Base-by-base conservation (phyloP, 2,329 filamentous ascomycete species). In the Helminthosporium solani region DNA sequence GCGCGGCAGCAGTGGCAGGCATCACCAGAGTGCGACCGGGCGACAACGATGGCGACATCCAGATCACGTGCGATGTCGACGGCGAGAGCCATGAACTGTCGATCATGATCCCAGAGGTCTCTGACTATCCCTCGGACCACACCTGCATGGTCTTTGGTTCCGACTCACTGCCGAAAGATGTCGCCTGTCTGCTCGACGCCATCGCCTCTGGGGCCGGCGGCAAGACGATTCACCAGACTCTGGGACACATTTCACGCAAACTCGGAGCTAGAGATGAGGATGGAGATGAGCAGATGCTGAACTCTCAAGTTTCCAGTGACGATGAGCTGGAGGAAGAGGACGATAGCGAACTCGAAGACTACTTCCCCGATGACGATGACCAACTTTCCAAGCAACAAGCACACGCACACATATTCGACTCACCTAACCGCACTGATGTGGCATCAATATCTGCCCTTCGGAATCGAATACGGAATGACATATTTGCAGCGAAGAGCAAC, bases 11-110 rank as follows among this genome's bases (percentile, higher is more conserved):
- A 2, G 72, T 82, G 37, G 52, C 23, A 40, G 42, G 77, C 39
- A 73, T 94, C 38, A 70, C 70, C 38, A 63, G 75, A 27, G 71
- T 95, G 19, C 70, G 72, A 27, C 72, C 74, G 28, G 86, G 86
- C 14, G 82, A 84, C 4, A 85, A 87, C 25, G 86, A 92, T 66
- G 88, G 87, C 40, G 82, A 87, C 46, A 75, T 95, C 46, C 78
- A 77, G 12, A 86, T 92, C 64, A 74, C 61, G 33, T 69, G 70
- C 27, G 44, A 60, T 18, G 58, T 63, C 5, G 56, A 63, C 27
- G 65, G 60, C 28, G 56, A 56, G 16, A 45, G 63, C 5, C 54
- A 71, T 44, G 57, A 59, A 21, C 61, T 75, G 38, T 74, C 73
- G n/a, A 73, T 68, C 16, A 41, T 68, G 34, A 44, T 70, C 14